Conservation (phyloP, 306 rosid species). For the Malus asiatica region DNA sequence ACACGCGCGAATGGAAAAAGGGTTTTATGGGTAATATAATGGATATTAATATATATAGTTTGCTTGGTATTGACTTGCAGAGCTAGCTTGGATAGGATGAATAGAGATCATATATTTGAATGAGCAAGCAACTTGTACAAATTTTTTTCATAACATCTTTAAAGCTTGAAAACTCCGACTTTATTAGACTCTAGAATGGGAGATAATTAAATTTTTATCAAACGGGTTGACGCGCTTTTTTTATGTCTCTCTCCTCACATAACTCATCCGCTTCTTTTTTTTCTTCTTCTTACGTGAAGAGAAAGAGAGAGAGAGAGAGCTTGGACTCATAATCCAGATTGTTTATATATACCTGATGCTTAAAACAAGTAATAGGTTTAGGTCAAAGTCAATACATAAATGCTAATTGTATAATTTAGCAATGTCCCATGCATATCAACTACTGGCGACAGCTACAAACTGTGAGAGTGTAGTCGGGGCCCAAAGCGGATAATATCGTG, state of each 20-base stretch:
- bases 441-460: no score
- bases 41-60: no score
- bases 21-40: no score
- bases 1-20: no score
- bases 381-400: neutral
- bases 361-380: neutral
- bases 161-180: neutral
- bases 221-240: no score
- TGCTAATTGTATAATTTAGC: neutral
- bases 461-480: no score
- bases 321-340: neutral
- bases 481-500: no score
- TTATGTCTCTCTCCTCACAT: neutral
- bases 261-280: no score
- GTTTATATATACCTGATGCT: neutral
- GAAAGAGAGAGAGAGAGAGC: neutral
- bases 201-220: no score
- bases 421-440: no score
- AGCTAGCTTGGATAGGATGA: neutral
- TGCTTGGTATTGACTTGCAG: neutral
- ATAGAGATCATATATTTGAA: neutral
- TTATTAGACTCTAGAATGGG: no score
- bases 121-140: neutral
- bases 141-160: neutral
- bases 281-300: no score